Base-by-base conservation (phyloP, 1,284 basidiomycete species). In the Tilletia setariae region DNA sequence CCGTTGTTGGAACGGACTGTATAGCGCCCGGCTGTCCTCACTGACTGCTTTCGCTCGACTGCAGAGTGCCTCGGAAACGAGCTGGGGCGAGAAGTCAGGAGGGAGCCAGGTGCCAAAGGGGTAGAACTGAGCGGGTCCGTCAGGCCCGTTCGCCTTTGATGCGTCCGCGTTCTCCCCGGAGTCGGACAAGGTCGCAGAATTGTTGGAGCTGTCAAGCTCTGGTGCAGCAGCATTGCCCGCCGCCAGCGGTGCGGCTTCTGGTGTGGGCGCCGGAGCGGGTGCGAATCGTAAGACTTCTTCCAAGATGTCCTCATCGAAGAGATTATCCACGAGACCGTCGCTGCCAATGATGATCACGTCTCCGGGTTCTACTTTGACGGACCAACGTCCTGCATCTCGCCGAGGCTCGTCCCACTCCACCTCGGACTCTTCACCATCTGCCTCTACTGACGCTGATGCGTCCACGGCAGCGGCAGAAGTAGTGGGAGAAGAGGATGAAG, bases 241-340 rank as follows among this genome's bases (percentile, higher is more conserved):
- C 35, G 35, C 35, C 35, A 11, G 11, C 6, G 35, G 35, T 40
- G 35, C 11, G 35, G 11, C 35, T 40, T 4, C 35, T 40, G 35
- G 35, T 40, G 35, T 6, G 4, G 61, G 23, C 11, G 40, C 64
- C 25, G 75, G 75, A 6, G 73, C 73, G 15, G 81, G 83, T 21
- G 87, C 85, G 80, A 93, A 91, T 53, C 89, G 86, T 15, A 87
- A 84, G 13, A 97, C 90, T 76, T 93, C 91, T 73, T 96, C 93
- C 15, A 97, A 84, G 30, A 98, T 90, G 72, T 97, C 94, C 78
- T 93, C 90, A 80, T 97, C 94, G 87, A 94, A 97, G 63, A 97
- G 84, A 78, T 98, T 98, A 83, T 98, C 94, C 78, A 90, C 90
- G 64, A 97, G 85, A 0, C 94, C 94, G 80, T 98, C 94, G 43